Base-by-base conservation (phyloP, 768 basidiomycete species). In the Rhizopogon sp. region DNA sequence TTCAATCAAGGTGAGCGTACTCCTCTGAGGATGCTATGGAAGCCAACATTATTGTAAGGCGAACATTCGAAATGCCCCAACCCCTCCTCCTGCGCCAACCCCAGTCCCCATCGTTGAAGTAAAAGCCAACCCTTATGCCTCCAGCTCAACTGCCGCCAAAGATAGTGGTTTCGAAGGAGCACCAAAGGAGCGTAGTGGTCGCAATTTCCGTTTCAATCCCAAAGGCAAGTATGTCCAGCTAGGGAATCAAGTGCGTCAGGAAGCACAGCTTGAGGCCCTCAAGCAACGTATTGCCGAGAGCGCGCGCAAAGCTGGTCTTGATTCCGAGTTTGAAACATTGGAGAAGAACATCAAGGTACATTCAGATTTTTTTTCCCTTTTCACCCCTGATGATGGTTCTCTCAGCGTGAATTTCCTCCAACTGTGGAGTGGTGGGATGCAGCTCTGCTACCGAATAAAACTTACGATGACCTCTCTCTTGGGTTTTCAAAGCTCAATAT, bases 401-500 rank as follows among this genome's bases (percentile, higher is more conserved):
- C n/a, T 6, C 61, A 95, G 88, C 79, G 94, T 43, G 83, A 84
- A 53, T 81, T 91, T 1, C 97, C 96, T 6, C 96, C 96, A 0
- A 86, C 83, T 5, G 82, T 87, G 4, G 97, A 98, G 69, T 99
- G 97, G 97, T 99, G 97, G 97, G 97, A 99, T 71, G 85, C 82
- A 20, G 80, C 90, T 0, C 74, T 98, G 13, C 74, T 99, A 9
- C 89, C 91, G 0, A 85, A 76, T 61, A 87, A 88, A 72, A 79
- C 74, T 4, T 98, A 98, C 68, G 80, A 83, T 43, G 93, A 95
- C 55, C 67, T 96, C 49, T 71, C 72, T 2, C 67, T 79, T 25
- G 85, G 84, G 29, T 62, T 86, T 46, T 73, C 77, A 25, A 69
- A 72, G 13, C 72, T 92, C 52, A 85, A 83, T 51, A 88, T 92